phyloP scores from a whole-genome alignment of 345 rosid species.

The Chamaenerion angustifolium region DNA sequence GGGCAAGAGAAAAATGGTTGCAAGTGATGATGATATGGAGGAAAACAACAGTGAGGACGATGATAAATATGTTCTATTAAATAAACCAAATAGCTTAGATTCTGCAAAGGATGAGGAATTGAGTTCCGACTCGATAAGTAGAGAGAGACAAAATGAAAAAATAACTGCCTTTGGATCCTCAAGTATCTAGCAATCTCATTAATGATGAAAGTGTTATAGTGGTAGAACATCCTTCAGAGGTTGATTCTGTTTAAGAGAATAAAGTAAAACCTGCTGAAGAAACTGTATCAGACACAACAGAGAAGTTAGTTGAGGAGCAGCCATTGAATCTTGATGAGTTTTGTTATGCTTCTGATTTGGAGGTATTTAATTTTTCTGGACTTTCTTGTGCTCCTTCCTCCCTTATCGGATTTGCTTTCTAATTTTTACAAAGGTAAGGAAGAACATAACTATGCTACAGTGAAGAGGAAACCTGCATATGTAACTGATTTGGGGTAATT shows the following conservation, averaged over 20 bases:
- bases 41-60: constrained; percentile 46
- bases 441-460: too few relatives aligned
- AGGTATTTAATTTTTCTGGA: constrained; percentile 32
- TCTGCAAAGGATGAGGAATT: too few relatives aligned
- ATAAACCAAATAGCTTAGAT: too few relatives aligned
- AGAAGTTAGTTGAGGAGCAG: constrained; percentile 19
- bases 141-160: too few relatives aligned
- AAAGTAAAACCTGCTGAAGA: constrained; percentile 17
- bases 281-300: constrained; percentile 4
- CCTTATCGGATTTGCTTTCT: too few relatives aligned
- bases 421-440: too few relatives aligned
- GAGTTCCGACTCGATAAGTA: too few relatives aligned
- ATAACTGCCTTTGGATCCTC: too few relatives aligned
- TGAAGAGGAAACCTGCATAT: too few relatives aligned
- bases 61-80: too few relatives aligned
- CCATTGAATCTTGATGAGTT: constrained; percentile 47
- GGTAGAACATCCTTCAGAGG: constrained; percentile 6
- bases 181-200: too few relatives aligned
- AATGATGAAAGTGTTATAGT: constrained; percentile 16
- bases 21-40: constrained; percentile 38
- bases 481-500: too few relatives aligned
- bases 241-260: constrained; percentile 10
- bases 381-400: not conserved
- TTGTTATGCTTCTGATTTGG: constrained; percentile 53
- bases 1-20: constrained; percentile 66